Base-by-base conservation (phyloP, 2,329 filamentous ascomycete genomes). In the Sclerotinia glacialis region DNA sequence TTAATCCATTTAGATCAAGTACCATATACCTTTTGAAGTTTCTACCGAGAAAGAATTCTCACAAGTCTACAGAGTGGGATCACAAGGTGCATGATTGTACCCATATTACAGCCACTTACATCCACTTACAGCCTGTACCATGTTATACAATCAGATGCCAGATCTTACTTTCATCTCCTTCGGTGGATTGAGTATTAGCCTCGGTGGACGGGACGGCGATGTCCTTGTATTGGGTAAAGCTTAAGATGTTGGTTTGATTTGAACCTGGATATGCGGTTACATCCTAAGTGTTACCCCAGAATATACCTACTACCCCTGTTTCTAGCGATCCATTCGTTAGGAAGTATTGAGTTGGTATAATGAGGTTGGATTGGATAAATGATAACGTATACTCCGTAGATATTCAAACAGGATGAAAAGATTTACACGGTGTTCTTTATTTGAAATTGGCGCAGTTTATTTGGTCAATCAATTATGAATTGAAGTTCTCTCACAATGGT, bases 111-210 rank as follows among this genome's bases (percentile, higher is more conserved):
- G 31, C 50, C 50, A 53, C 42, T 6, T 18, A 21, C 42, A 46
- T 14, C 5, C 50, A 34, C 28, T 12, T 18, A 9, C 50, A 31
- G n/a, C 28, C 28, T 14, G 7, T 53, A 2, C 16, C 5, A 34
- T n/a, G 40, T 31, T 49, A n/a, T 60, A 60, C 44, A 60, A 49
- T 49, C 56, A 60, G 42, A 60, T 60, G 42, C 23, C 42, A 47
- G 42, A 34, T 26, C 56, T 47, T 21, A 47, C 28, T 5, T 8
- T 5, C n/a, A 28, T 47, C 47, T 28, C 49, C 28, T 49, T 60
- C 44, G 56, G 56, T 60, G 56, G 31, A 47, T 47, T 59, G 18
- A 23, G 42, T 47, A 59, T 34, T 34, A 59, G 56, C 56, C 56
- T 59, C 56, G 56, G 56, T 47, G 56, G 6, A 23, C 21, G 14